Conservation (phyloP, 225 moss, liverwort and hornwort species). For the Polytrichum commune region DNA sequence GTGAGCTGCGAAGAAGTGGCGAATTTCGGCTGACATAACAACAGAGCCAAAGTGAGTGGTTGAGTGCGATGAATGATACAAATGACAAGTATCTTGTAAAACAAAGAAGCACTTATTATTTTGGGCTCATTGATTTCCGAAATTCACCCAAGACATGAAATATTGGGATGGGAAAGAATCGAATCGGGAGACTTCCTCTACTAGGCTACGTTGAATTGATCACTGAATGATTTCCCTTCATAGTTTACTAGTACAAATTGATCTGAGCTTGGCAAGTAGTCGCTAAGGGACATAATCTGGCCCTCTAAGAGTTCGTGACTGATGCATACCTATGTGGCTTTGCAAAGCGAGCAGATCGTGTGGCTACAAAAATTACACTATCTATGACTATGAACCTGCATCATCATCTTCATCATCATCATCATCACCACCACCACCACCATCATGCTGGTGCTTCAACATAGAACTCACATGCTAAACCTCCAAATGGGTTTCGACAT, state of each 20-base stretch:
- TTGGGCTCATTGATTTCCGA: too few relatives aligned
- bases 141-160: too few relatives aligned
- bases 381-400: background rate
- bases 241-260: slow-evolving; percentile 4
- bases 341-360: slow-evolving; percentile 2
- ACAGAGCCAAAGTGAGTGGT: too few relatives aligned
- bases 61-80: too few relatives aligned
- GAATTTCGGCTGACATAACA: too few relatives aligned
- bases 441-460: background rate
- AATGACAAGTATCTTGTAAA: too few relatives aligned
- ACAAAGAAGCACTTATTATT: too few relatives aligned
- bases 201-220: background rate
- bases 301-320: slow-evolving; percentile 1
- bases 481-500: background rate
- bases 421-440: background rate
- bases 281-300: background rate
- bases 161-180: too few relatives aligned
- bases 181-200: too few relatives aligned
- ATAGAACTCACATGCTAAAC: slow-evolving; percentile 4
- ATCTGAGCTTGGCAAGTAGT: background rate
- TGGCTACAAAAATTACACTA: background rate
- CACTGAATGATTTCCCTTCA: background rate
- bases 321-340: background rate
- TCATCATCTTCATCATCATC: background rate
- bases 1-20: too few relatives aligned